Evolutionary conservation across 768 basidiomycete genomes (phyloP).

Genomic region (Artomyces pyxidatus): DNA sequence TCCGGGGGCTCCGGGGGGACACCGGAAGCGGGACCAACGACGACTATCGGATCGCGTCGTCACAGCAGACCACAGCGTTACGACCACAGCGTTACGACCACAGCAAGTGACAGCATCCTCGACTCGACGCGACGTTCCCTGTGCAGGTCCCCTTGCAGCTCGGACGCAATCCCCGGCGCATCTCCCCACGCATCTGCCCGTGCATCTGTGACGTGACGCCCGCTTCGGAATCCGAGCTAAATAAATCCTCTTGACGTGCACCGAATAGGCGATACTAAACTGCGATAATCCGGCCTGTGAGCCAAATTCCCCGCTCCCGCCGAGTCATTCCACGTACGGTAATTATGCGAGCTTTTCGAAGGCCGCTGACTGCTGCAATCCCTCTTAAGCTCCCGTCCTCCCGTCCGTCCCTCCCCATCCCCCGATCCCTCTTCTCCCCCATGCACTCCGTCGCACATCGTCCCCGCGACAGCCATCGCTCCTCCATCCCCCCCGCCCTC

Average conservation of each 20-base stretch:
- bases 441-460: conserved; percentile 17
- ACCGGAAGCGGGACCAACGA: no score
- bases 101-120: background rate
- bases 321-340: background rate
- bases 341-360: background rate
- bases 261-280: no score
- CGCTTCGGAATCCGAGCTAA: no score
- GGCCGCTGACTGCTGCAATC: background rate
- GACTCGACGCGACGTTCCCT: background rate
- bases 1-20: background rate
- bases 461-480: conserved; percentile 18
- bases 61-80: background rate
- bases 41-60: background rate
- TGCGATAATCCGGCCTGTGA: no score
- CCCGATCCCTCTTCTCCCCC: conserved; percentile 22
- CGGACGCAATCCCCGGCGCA: no score
- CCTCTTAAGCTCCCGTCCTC: conserved; percentile 5
- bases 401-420: conserved; percentile 16
- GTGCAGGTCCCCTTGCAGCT: no score
- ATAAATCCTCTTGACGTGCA: no score
- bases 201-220: no score
- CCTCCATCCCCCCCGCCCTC: conserved; percentile 19
- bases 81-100: background rate
- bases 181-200: no score
- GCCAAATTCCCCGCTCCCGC: background rate